A percentile compares a stretch with the other conserved stretches of the same genome.
Evolutionary conservation across 805 yeast genomes (phyloP).

Genomic region (Pichia phayaonensis): DNA sequence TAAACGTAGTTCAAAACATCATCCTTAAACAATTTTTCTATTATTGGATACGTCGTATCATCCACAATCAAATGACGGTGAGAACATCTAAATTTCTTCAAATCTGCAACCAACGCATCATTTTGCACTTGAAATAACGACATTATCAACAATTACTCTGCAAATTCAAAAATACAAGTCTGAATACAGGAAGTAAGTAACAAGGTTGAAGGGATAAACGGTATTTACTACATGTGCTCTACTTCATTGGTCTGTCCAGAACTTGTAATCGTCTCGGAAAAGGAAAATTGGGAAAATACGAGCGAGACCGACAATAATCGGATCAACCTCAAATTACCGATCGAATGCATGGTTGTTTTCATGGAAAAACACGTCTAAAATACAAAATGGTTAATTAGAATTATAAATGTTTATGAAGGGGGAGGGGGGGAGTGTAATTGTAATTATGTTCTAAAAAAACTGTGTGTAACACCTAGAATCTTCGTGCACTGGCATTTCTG

Average conservation of each 20-base stretch:
- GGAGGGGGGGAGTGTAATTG: no score
- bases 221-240: neutral
- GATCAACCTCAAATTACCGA: neutral
- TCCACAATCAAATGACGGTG: conserved; percentile 27
- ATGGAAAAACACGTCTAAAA: neutral
- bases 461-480: conserved; percentile 77
- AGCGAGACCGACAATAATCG: neutral
- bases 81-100: conserved; percentile 13
- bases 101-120: conserved; percentile 14
- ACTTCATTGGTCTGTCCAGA: neutral
- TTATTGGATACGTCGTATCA: conserved; percentile 21
- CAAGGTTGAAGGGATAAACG: neutral
- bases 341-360: neutral
- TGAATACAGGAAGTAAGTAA: neutral
- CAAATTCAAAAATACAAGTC: neutral
- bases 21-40: conserved; percentile 20
- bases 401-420: neutral
- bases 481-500: conserved; percentile 77
- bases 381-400: neutral
- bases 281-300: neutral
- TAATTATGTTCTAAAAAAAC: no score
- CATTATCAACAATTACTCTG: conserved; percentile 9
- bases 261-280: no score
- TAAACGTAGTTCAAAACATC: conserved; percentile 25
- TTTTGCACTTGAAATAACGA: conserved; percentile 23